phyloP scores from a whole-genome alignment of 2,329 filamentous ascomycete genomes.

The Didymosphaeria variabile region DNA sequence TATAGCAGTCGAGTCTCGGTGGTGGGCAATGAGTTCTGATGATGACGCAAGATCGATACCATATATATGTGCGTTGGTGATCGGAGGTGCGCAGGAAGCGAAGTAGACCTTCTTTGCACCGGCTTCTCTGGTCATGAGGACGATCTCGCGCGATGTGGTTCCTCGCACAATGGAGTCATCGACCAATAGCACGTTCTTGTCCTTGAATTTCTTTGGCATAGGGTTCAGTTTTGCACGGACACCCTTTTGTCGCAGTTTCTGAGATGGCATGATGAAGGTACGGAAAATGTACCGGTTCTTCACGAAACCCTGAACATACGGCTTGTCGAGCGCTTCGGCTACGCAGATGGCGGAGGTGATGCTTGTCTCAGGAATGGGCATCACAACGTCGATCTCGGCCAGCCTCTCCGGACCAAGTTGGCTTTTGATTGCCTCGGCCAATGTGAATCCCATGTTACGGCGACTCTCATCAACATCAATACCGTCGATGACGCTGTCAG shows the following conservation, averaged over 20 bases:
- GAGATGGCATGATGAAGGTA: conserved; percentile 87
- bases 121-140: conserved; percentile 84
- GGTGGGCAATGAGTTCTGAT: conserved; percentile 75
- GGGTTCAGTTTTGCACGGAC: conserved; percentile 90
- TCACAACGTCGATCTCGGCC: conserved; percentile 81
- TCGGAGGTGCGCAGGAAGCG: conserved; percentile 81
- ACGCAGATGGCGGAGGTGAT: conserved; percentile 82
- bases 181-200: conserved; percentile 80
- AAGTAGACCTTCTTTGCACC: conserved; percentile 85
- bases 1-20: conserved; percentile 68
- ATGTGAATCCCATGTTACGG: conserved; percentile 84
- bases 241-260: conserved; percentile 81
- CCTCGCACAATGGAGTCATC: conserved; percentile 92
- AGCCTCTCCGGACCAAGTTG: conserved; percentile 74
- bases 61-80: conserved; percentile 88
- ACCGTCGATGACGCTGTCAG: conserved; percentile 84
- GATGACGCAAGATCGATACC: conserved; percentile 79
- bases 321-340: conserved; percentile 77
- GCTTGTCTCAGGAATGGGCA: conserved; percentile 84
- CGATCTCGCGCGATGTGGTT: conserved; percentile 81
- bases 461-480: conserved; percentile 86
- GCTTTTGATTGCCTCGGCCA: conserved; percentile 76
- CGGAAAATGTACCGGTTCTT: conserved; percentile 91
- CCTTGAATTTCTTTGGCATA: conserved; percentile 85
- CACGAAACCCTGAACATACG: conserved; percentile 82